phyloP scores from a whole-genome alignment of 192 early-diverging fungal species.

The Coemansia erecta region DNA sequence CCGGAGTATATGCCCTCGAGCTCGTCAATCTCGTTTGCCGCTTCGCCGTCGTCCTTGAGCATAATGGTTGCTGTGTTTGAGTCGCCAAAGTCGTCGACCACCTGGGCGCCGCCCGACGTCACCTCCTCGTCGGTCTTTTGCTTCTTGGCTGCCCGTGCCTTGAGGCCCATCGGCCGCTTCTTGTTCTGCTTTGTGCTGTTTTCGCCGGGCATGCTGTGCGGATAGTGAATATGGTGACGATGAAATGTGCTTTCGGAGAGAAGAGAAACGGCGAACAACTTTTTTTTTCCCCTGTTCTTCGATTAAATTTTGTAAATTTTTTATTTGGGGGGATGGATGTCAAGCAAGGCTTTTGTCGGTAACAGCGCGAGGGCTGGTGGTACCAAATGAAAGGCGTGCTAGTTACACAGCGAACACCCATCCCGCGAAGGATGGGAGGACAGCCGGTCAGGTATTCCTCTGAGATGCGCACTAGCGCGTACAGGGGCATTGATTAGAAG shows the following conservation, averaged over 20 bases:
- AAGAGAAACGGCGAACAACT: background rate
- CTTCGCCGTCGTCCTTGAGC: constrained; percentile 36
- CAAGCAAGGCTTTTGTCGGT: constrained; percentile 1
- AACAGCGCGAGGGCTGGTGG: background rate
- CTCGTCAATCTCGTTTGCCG: constrained; percentile 52
- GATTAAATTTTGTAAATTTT: background rate
- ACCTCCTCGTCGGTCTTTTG: constrained; percentile 16
- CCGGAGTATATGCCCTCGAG: constrained; percentile 55
- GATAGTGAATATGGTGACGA: background rate
- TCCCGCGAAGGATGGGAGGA: background rate
- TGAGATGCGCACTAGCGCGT: constrained; percentile 17
- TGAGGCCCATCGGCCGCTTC: constrained; percentile 54
- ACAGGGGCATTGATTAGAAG: constrained; percentile 10
- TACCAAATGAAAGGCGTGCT: constrained; percentile 1
- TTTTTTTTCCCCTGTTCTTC: background rate
- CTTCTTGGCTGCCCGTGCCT: constrained; percentile 46
- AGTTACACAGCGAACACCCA: constrained; percentile 1
- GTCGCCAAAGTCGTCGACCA: constrained; percentile 41
- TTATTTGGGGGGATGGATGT: background rate
- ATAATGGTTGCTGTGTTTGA: constrained; percentile 43
- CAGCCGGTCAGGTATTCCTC: constrained; percentile 10
- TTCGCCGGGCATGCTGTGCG: constrained; percentile 11
- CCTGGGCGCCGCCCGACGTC: constrained; percentile 11
- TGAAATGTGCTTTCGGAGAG: background rate
- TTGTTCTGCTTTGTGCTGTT: constrained; percentile 16